These are phyloP conservation scores for Pseudogymnoascus sp. DNA, from an alignment of 2,329 filamentous ascomycete species.

Conservation along the genomic window DNA sequence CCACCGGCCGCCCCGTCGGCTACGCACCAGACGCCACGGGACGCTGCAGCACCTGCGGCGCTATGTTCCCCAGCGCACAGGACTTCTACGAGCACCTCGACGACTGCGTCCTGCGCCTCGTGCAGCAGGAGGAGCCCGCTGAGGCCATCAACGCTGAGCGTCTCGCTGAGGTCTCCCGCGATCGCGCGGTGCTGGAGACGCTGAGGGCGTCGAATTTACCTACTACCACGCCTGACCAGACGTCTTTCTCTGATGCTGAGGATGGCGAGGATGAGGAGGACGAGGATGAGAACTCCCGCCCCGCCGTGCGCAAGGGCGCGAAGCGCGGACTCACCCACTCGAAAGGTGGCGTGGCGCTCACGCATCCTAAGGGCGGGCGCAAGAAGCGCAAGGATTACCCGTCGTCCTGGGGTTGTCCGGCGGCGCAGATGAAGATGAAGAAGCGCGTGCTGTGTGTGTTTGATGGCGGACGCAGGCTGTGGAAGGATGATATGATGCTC, in stretches of 20 bases:
- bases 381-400: conserved; percentile 94
- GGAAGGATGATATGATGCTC: conserved; percentile 99
- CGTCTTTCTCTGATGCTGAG: conserved; percentile 31
- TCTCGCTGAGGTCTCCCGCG: conserved; percentile 56
- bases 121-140: conserved; percentile 61
- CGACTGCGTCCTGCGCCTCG: conserved; percentile 62
- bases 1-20: conserved; percentile 56
- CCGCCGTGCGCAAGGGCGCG: conserved; percentile 22
- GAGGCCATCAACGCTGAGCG: conserved; percentile 61
- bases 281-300: conserved; percentile 47
- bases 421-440: conserved; percentile 95
- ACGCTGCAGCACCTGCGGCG: conserved; percentile 85
- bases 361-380: conserved; percentile 50
- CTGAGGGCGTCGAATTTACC: conserved; percentile 49
- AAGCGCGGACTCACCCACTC: conserved; percentile 61
- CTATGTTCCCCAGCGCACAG: conserved; percentile 76
- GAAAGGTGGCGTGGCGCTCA: conserved; percentile 58
- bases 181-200: conserved; percentile 52
- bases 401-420: conserved; percentile 83
- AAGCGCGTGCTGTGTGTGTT: conserved; percentile 93
- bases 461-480: conserved; percentile 76
- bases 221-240: conserved; percentile 34
- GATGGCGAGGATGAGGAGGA: conserved; percentile 46
- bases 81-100: conserved; percentile 97
- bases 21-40: conserved; percentile 72